Percentiles rank a stretch among this genome's conserved stretches.
Evolutionary conservation across 306 rosid genomes (phyloP).

Genomic region (Sesbania bispinosa): DNA sequence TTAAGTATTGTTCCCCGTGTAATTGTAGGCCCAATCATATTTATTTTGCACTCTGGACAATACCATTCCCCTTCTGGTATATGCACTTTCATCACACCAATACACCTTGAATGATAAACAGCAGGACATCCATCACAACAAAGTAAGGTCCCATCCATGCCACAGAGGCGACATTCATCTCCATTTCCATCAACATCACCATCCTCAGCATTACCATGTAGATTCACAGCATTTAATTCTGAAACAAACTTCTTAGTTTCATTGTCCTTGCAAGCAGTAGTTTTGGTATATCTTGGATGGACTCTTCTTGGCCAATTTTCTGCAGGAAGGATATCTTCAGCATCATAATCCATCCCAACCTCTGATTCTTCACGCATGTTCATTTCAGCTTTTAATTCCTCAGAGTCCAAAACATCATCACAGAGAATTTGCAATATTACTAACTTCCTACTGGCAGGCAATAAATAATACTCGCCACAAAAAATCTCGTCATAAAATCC

Average conservation of each 20-base stretch:
- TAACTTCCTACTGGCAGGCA: conserved; percentile 68
- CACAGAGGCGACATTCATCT: conserved; percentile 90
- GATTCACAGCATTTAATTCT: conserved; percentile 32
- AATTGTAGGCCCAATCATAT: conserved; percentile 59
- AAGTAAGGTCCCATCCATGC: conserved; percentile 93
- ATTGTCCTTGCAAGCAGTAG: conserved; percentile 68
- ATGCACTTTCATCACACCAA: conserved; percentile 78
- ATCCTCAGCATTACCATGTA: conserved; percentile 40
- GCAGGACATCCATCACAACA: conserved; percentile 99
- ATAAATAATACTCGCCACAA: conserved; percentile 62
- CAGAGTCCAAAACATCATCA: conserved; percentile 64
- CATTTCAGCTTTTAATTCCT: conserved; percentile 75
- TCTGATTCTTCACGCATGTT: conserved; percentile 67
- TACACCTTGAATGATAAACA: conserved; percentile 90
- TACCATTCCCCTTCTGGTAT: conserved; percentile 91
- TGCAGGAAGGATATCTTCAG: conserved; percentile 40
- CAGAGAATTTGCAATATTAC: conserved; percentile 72
- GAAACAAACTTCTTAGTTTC: conserved; percentile 44
- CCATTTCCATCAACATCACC: conserved; percentile 61
- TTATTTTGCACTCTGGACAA: conserved; percentile 83
- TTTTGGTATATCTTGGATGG: conserved; percentile 73
- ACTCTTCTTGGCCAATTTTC: conserved; percentile 64
- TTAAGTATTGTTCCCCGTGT: conserved; percentile 57
- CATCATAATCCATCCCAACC: conserved; percentile 61
- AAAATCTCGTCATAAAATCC: conserved; percentile 66